phyloP scores from a whole-genome alignment of 2,329 filamentous ascomycete genomes.

The Chaetomium sp. region DNA sequence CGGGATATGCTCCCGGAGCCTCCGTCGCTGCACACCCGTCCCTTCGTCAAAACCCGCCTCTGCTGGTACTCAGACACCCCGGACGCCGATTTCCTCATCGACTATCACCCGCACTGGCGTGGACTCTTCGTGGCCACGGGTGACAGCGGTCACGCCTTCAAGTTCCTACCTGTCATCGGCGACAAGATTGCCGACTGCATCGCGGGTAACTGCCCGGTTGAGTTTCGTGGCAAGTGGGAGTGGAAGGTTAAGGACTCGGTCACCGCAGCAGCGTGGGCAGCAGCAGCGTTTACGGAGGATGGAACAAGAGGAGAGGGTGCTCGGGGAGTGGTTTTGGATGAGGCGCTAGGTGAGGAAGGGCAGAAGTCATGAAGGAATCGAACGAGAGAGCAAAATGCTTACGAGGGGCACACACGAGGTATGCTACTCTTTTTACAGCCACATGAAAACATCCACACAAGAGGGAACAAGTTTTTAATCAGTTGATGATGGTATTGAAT shows the following conservation, averaged over 20 bases:
- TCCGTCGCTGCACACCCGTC: constrained; percentile 46
- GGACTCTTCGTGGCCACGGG: constrained; percentile 56
- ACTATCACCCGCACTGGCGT: constrained; percentile 57
- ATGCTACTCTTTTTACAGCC: too few species aligned
- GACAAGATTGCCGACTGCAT: constrained; percentile 55
- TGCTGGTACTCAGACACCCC: constrained; percentile 75
- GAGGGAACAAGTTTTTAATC: neutral
- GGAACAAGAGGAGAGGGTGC: constrained; percentile 45
- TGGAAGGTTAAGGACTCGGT: constrained; percentile 46
- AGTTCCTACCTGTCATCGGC: constrained; percentile 62
- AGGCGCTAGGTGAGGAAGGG: constrained; percentile 33
- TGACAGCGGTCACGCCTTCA: constrained; percentile 61
- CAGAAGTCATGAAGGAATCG: neutral
- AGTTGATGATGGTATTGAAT: constrained; percentile 13
- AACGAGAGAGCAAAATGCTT: neutral
- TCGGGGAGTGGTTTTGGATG: constrained; percentile 37
- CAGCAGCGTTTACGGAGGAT: constrained; percentile 38
- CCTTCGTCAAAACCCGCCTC: constrained; percentile 56
- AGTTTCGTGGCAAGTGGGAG: constrained; percentile 52
- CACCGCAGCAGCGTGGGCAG: constrained; percentile 3
- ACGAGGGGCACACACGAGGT: too few species aligned
- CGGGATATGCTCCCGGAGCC: constrained; percentile 52
- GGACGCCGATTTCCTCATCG: constrained; percentile 63
- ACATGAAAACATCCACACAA: too few species aligned
- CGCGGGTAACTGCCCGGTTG: constrained; percentile 37